Conservation (phyloP, 345 rosid species). For the Dimocarpus longan region DNA sequence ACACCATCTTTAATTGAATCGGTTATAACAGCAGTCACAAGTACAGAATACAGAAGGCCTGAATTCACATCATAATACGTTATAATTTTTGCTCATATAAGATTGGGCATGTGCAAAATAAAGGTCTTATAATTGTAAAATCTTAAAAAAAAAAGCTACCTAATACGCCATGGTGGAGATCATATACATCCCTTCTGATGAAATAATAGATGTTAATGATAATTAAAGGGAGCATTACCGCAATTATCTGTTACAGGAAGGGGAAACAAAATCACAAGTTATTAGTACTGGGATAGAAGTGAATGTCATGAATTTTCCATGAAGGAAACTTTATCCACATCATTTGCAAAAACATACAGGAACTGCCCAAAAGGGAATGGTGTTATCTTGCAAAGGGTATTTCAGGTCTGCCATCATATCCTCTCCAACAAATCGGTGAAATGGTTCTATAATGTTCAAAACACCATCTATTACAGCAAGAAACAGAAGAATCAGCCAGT, state of each 20-base stretch:
- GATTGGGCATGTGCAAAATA: constrained; percentile 10
- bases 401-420: constrained; percentile 77
- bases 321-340: constrained; percentile 9
- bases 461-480: constrained; percentile 56
- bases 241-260: constrained; percentile 58
- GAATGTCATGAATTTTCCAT: constrained; percentile 19
- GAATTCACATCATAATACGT: constrained; percentile 21
- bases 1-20: constrained; percentile 93
- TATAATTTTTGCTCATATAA: not conserved
- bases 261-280: not conserved
- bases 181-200: constrained; percentile 76
- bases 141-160: constrained; percentile 47
- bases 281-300: constrained; percentile 1
- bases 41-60: constrained; percentile 83
- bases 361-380: constrained; percentile 88
- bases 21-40: constrained; percentile 79
- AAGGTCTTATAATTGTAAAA: constrained; percentile 15
- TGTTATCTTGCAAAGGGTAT: constrained; percentile 76
- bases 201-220: constrained; percentile 66
- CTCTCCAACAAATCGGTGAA: constrained; percentile 88
- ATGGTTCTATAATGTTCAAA: constrained; percentile 77
- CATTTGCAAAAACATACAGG: constrained; percentile 53
- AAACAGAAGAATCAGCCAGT: constrained; percentile 83
- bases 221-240: constrained; percentile 62
- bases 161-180: constrained; percentile 82